Base-by-base conservation (phyloP, 164 flowering plant genomes). In the Tetrastigma voinierianum region DNA sequence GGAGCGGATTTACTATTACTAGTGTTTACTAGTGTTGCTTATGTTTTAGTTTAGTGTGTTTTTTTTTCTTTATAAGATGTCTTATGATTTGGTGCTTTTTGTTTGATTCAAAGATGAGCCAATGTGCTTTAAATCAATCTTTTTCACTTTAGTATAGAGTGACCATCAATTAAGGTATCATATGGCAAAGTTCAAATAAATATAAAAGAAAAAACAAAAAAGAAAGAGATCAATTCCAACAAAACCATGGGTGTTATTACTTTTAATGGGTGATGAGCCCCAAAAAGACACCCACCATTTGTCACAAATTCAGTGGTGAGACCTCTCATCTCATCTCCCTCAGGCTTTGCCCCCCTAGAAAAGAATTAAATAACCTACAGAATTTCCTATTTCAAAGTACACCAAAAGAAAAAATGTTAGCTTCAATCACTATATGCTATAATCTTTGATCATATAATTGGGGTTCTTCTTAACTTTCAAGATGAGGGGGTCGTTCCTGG, bases 71-170 rank as follows among this genome's bases (percentile, higher is more conserved):
- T 52, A 32, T 32, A 3, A 32, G 40, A 32, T 32, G 10, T 4
- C 48, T 47, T 64, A 12, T 54, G 73, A 74, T 74, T 66, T 65
- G 51, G 40, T 32, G 40, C 70, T 61, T 70, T 69, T 61, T 32
- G 17, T 13, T 40, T 32, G 13, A 45, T 70, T 70, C 70, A 70
- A 74, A 70, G 18, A 59, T 25, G 52, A 40, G 51, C 57, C 70
- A 56, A 66, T 70, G 3, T 57, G 16, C 46, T 55, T 21, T 55
- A 21, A 2, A 12, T 52, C 19, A 18, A 52, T n/a, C 10, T 5
- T 52, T 10, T n/a, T 3, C 55, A 19, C 55, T 51, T 51, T 51
- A n/a, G n/a, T n/a, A 19, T 52, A 52, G 19, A 52, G 40, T 61
- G 18, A 49, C 52, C 63, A 46, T 44, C 24, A 67, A 51, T 55